Evolutionary conservation across 768 basidiomycete genomes (phyloP).

Genomic region (Suillus alpinus): DNA sequence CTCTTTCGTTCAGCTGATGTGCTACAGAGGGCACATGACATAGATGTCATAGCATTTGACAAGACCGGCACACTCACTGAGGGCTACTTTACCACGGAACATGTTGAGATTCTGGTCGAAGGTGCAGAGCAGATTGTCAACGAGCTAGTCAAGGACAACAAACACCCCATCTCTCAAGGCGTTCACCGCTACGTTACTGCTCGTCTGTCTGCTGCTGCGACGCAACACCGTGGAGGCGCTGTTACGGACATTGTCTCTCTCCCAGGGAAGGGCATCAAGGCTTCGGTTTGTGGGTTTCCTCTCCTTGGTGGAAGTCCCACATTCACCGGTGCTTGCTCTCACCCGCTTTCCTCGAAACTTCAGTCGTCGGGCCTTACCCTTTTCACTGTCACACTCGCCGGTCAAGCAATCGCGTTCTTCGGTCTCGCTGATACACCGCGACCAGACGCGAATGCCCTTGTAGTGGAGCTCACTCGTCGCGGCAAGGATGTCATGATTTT

Average conservation of each 20-base stretch:
- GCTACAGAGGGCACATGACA: slow-evolving; percentile 41
- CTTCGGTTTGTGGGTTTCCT: slow-evolving; percentile 15
- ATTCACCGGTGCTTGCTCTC: no score
- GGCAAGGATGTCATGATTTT: slow-evolving; percentile 30
- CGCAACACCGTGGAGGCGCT: slow-evolving; percentile 7
- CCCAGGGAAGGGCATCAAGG: slow-evolving; percentile 36
- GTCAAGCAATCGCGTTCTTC: slow-evolving; percentile 21
- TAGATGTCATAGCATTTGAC: slow-evolving; percentile 50
- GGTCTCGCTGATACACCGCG: slow-evolving; percentile 46
- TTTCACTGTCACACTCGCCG: no score
- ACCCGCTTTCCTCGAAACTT: no score
- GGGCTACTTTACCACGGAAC: slow-evolving; percentile 39
- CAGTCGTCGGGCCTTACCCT: no score
- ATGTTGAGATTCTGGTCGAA: slow-evolving; percentile 23
- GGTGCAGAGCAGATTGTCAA: slow-evolving; percentile 25
- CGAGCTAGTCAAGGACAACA: slow-evolving; percentile 31
- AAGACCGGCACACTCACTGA: slow-evolving; percentile 60
- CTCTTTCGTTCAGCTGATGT: slow-evolving; percentile 39
- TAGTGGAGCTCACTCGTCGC: slow-evolving; percentile 26
- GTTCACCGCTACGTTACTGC: slow-evolving; percentile 29
- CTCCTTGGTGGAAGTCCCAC: no score
- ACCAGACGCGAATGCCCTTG: slow-evolving; percentile 37
- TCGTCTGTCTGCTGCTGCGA: neutral
- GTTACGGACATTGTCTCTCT: slow-evolving; percentile 25
- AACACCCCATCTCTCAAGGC: slow-evolving; percentile 36